Percentiles rank a stretch among this genome's conserved stretches.
Conservation (phyloP, 2,329 filamentous ascomycete species). For the Huntiella omanensis region DNA sequence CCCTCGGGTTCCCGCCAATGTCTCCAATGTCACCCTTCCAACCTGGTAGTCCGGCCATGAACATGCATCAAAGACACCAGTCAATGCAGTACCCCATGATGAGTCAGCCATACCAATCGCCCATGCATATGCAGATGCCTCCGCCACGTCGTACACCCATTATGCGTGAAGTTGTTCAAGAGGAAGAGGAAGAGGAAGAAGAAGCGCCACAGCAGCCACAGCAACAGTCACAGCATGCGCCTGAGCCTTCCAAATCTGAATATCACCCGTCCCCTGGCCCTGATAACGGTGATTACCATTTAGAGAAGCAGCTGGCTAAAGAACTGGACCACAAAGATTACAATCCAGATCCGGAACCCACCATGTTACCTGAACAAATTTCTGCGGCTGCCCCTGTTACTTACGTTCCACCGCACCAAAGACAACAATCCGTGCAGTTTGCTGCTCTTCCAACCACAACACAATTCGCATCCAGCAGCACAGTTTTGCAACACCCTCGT, state of each 20-base stretch:
- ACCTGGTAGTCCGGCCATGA: constrained; percentile 23
- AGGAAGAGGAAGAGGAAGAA: constrained; percentile 43
- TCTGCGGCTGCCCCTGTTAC: constrained; percentile 11
- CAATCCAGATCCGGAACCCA: constrained; percentile 38
- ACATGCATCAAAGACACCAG: constrained; percentile 36
- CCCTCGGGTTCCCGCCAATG: constrained; percentile 39
- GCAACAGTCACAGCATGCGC: not conserved
- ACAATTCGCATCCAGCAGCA: constrained; percentile 31
- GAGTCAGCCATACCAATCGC: constrained; percentile 29
- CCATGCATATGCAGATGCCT: constrained; percentile 19
- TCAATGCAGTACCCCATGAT: constrained; percentile 39
- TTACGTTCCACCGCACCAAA: constrained; percentile 19
- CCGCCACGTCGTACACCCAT: constrained; percentile 37
- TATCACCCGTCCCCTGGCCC: constrained; percentile 75
- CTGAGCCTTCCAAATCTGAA: constrained; percentile 2
- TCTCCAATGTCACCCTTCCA: constrained; percentile 44
- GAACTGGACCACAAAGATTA: constrained; percentile 65
- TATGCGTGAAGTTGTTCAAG: constrained; percentile 42
- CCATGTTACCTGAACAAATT: constrained; percentile 13
- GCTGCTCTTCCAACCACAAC: constrained; percentile 21
- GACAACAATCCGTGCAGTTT: constrained; percentile 30
- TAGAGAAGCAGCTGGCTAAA: constrained; percentile 61
- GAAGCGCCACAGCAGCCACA: constrained; percentile 1
- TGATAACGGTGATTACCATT: constrained; percentile 68
- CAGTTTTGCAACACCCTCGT: constrained; percentile 49